Evolutionary conservation across 1,284 basidiomycete genomes (phyloP).

Genomic region (Lignosus rhinocerotis): DNA sequence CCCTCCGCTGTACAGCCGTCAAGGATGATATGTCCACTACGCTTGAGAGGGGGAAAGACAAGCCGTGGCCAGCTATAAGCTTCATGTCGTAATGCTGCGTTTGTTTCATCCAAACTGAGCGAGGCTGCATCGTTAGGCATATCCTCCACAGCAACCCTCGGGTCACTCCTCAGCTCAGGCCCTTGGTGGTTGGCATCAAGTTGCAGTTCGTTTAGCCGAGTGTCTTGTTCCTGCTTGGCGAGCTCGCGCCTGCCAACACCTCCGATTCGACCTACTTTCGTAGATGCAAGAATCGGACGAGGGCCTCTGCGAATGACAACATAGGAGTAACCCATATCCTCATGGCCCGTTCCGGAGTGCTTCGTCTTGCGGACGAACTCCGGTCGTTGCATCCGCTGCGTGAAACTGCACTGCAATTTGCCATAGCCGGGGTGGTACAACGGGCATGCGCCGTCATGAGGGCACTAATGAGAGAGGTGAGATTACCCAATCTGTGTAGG

Average conservation of each 20-base stretch:
- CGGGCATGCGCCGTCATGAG: constrained; percentile 90
- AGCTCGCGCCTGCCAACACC: constrained; percentile 49
- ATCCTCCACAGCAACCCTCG: neutral
- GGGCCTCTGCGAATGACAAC: constrained; percentile 83
- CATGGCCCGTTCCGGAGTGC: constrained; percentile 80
- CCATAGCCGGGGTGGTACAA: constrained; percentile 53
- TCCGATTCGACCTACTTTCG: constrained; percentile 65
- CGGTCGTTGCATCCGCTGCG: constrained; percentile 86
- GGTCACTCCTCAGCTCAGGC: neutral
- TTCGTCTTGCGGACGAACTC: constrained; percentile 86
- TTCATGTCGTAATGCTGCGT: constrained; percentile 57
- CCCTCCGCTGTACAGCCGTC: constrained; percentile 88
- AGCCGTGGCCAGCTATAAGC: constrained; percentile 90
- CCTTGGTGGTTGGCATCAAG: constrained; percentile 41
- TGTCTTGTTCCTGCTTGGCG: constrained; percentile 38
- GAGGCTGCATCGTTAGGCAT: neutral
- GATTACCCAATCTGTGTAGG: neutral
- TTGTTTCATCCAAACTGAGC: constrained; percentile 30
- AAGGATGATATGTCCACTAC: constrained; percentile 90
- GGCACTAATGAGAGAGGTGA: constrained; percentile 60
- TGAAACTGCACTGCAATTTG: constrained; percentile 77
- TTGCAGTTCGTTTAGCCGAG: constrained; percentile 42
- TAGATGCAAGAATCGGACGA: constrained; percentile 51
- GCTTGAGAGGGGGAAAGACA: constrained; percentile 88
- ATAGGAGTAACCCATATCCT: constrained; percentile 89